These are phyloP conservation scores for Whalleya microplaca DNA, from an alignment of 2,329 filamentous ascomycete genomes.

Conservation along the genomic window DNA sequence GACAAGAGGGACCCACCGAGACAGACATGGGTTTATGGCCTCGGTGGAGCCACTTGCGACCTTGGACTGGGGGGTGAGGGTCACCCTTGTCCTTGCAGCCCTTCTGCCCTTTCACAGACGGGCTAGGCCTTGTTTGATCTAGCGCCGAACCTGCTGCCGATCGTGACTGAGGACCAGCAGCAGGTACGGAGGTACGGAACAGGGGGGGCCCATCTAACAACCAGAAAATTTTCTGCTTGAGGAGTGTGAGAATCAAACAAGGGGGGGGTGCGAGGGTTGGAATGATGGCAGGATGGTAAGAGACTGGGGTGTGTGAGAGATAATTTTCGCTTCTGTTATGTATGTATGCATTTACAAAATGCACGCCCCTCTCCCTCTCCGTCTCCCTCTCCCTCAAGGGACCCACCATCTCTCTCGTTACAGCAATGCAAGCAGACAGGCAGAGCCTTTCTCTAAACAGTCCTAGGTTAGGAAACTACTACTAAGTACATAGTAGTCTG, in stretches of 20 bases:
- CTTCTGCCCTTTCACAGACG: slow-evolving; percentile 32
- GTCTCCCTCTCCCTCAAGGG: slow-evolving; percentile 7
- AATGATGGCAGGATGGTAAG: slow-evolving; percentile 9
- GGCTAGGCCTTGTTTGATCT: slow-evolving; percentile 32
- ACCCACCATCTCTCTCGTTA: slow-evolving; percentile 12
- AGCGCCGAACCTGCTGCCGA: slow-evolving; percentile 35
- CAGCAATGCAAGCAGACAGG: neutral
- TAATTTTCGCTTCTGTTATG: slow-evolving; percentile 16
- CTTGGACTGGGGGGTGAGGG: slow-evolving; percentile 2
- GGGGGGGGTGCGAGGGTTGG: slow-evolving; percentile 18
- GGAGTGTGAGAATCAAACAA: slow-evolving; percentile 22
- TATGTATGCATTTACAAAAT: too few species aligned
- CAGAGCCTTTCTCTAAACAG: neutral
- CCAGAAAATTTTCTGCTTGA: slow-evolving; percentile 21
- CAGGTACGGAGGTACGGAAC: slow-evolving; percentile 14
- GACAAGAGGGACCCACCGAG: slow-evolving; percentile 24
- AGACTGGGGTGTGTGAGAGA: slow-evolving; percentile 6
- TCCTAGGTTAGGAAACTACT: neutral
- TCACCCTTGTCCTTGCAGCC: slow-evolving; percentile 27
- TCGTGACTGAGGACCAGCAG: slow-evolving; percentile 23
- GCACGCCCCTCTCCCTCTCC: slow-evolving; percentile 21
- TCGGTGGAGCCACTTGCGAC: slow-evolving; percentile 24
- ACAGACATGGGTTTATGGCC: slow-evolving; percentile 25
- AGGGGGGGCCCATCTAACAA: slow-evolving; percentile 24
- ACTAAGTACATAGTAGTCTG: too few species aligned